A percentile compares a stretch with the other conserved stretches of the same genome.
Conservation (phyloP, 176 grass and related monocot genomes). For the Hordeum vulgare region DNA sequence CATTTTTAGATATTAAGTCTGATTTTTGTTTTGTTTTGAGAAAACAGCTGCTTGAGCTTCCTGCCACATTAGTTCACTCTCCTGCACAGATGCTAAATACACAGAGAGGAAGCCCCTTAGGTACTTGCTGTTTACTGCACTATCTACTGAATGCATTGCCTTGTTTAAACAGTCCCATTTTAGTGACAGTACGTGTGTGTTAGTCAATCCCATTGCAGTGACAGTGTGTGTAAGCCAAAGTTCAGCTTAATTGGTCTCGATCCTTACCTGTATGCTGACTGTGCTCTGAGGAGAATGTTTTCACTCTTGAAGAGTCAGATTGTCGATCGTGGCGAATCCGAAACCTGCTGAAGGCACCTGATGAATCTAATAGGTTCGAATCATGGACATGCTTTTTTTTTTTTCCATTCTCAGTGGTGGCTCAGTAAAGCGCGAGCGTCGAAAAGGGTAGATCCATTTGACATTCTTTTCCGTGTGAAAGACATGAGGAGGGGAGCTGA, state of each 20-base stretch:
- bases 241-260: no score
- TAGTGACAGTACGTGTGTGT: no score
- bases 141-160: neutral
- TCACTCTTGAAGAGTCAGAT: no score
- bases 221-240: no score
- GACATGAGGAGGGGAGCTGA: neutral
- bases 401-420: no score
- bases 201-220: no score
- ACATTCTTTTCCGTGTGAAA: neutral
- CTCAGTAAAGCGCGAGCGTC: neutral
- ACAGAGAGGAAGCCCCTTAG: slow-evolving; percentile 51
- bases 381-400: no score
- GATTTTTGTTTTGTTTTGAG: slow-evolving; percentile 17
- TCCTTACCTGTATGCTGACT: no score
- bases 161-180: neutral
- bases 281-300: no score
- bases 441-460: neutral
- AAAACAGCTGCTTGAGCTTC: slow-evolving; percentile 47
- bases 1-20: neutral
- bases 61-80: slow-evolving; percentile 28
- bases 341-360: no score
- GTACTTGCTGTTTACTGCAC: slow-evolving; percentile 19
- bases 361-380: no score
- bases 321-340: no score
- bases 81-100: slow-evolving; percentile 16